Evolutionary conservation across 805 yeast species (phyloP), one percentile per base, ranked within the genome.

Genomic region (Cyberlindnera saturnus): DNA sequence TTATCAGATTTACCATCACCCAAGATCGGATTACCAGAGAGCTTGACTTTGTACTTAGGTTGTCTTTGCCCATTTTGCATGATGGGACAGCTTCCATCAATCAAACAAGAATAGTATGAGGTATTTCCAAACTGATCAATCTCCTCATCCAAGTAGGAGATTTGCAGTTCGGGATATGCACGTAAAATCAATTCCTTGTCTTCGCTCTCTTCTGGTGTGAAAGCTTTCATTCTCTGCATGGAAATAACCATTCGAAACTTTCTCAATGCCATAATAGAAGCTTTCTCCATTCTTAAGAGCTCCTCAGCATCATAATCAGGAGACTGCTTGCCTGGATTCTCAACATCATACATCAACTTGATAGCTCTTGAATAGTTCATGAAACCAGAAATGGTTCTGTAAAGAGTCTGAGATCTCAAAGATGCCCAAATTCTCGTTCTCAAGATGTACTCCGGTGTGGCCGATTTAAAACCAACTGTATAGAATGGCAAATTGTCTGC

Each of bases 1-100:
- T 86, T 86, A 62, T 86, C 95, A 28, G 89, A 76, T 60, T 85
- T 85, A 44, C 95, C 95, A 60, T 85, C 93, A 38, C 95, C 95
- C 46, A 86, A 70, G 42, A 85, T 82, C 38, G 95, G 95, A 59
- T 84, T 78, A 15, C 95, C 95, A 13, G 90, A 81, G 36, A 86
- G 69, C 52, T 69, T 75, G 38, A 86, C 73, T 52, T 80, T 69
- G 53, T 79, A 80, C 52, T 79, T 77, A 28, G 87, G 87, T 45
- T 69, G 67, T 49, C 84, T 66, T 45, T 70, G 57, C 10, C 88
- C 87, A 51, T 73, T 69, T 38, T 73, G 80, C 39, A 74, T 55
- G 39, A 82, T 69, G 43, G 75, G 79, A 57, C 88, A 81, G 45
- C 73, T 71, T 33, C 86, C 86, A 66, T 86, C 95, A 55, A 86